Conservation (phyloP, 306 rosid genomes). For the Fragaria ananassa region DNA sequence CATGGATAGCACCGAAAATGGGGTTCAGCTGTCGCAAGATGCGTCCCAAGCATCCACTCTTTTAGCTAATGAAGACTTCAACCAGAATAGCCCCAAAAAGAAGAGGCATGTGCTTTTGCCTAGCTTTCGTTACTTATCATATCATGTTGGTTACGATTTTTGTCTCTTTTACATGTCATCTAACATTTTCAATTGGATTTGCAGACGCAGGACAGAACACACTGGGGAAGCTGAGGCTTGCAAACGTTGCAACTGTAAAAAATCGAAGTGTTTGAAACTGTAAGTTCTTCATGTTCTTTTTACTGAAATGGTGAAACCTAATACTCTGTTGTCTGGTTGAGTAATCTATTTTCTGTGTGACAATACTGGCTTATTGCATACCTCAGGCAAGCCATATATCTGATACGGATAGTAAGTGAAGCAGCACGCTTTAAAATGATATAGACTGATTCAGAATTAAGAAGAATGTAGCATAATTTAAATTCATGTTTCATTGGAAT, state of each 20-base stretch:
- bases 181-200: slow-evolving; percentile 30
- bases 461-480: neutral
- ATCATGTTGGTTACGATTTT: slow-evolving; percentile 3
- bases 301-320: neutral
- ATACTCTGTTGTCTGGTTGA: neutral
- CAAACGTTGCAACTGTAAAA: slow-evolving; percentile 89
- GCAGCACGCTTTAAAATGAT: neutral
- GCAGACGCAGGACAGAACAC: slow-evolving; percentile 68
- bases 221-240: slow-evolving; percentile 62
- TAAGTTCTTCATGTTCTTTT: slow-evolving; percentile 38
- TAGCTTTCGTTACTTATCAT: slow-evolving; percentile 9
- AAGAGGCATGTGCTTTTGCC: slow-evolving; percentile 52
- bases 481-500: neutral
- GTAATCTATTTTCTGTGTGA: neutral
- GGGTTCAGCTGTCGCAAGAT: slow-evolving; percentile 55
- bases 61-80: slow-evolving; percentile 52
- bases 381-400: neutral
- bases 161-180: slow-evolving; percentile 26
- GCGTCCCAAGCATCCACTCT: slow-evolving; percentile 44
- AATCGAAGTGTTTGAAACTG: slow-evolving; percentile 95
- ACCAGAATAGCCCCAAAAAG: slow-evolving; percentile 71
- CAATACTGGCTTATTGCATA: neutral
- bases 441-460: neutral
- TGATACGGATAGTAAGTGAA: slow-evolving; percentile 2
- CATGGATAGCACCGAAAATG: slow-evolving; percentile 39